Percentiles rank a stretch among this genome's conserved stretches.
Conservation (phyloP, 768 basidiomycete genomes). For the Roridomyces roridus region DNA sequence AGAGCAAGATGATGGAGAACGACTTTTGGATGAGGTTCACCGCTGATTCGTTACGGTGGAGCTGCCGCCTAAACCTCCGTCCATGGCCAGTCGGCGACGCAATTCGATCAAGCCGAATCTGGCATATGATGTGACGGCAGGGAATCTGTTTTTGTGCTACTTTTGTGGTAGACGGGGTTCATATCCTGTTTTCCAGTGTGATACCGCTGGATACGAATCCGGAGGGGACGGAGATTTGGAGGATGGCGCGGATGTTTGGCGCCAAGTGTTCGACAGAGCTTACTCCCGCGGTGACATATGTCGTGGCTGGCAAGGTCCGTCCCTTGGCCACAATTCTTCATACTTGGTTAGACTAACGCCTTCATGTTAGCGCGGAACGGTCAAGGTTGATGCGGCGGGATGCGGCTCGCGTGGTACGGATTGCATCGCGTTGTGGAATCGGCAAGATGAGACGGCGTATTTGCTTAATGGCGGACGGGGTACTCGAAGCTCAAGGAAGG, state of each 20-base stretch:
- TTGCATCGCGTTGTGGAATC: too few relatives aligned
- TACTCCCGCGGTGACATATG: conserved; percentile 75
- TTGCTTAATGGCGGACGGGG: too few relatives aligned
- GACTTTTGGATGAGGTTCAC: conserved; percentile 87
- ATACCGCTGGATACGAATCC: conserved; percentile 89
- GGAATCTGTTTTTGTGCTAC: too few relatives aligned
- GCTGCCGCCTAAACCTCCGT: conserved; percentile 33
- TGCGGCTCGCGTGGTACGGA: too few relatives aligned
- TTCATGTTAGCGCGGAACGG: too few relatives aligned
- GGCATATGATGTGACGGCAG: conserved; percentile 80
- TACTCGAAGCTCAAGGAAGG: conserved; percentile 74
- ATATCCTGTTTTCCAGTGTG: conserved; percentile 92
- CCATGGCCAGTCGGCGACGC: conserved; percentile 32
- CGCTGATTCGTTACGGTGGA: conserved; percentile 65
- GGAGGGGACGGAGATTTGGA: conserved; percentile 85
- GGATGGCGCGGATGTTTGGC: conserved; percentile 86
- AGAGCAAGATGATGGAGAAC: conserved; percentile 67
- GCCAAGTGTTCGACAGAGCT: conserved; percentile 81
- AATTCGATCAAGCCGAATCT: conserved; percentile 34
- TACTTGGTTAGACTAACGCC: too few relatives aligned
- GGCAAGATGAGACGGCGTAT: too few relatives aligned
- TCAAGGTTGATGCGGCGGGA: too few relatives aligned
- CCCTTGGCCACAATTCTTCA: too few relatives aligned
- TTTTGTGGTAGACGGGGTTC: conserved; percentile 81
- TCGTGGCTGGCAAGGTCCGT: conserved; percentile 86